Percentiles rank a stretch among this genome's conserved stretches.
Conservation (phyloP, 192 early-diverging fungal species). For the Backusella mclennaniae region DNA sequence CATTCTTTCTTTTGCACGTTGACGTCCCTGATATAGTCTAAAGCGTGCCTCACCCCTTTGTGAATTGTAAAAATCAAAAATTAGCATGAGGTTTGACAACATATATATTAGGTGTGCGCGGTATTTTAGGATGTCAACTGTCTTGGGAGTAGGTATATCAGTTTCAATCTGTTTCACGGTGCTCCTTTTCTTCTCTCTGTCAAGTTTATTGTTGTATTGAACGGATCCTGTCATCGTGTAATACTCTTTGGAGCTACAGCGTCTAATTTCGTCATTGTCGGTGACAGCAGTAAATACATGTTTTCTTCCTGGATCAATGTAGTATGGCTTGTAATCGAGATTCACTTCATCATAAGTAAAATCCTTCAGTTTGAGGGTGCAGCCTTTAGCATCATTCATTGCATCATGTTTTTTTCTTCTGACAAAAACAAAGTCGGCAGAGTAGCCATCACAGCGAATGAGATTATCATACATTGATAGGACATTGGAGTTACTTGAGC, state of each 20-base stretch:
- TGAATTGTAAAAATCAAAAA: not conserved
- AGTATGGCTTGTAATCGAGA: not conserved
- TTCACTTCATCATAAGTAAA: not conserved
- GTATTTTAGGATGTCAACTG: not conserved
- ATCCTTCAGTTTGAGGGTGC: not conserved
- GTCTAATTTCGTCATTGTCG: not conserved
- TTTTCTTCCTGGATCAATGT: not conserved
- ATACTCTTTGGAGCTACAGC: not conserved
- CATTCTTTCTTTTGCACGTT: not conserved
- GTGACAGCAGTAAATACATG: not conserved
- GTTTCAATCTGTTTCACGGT: not conserved
- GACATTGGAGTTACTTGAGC: not conserved
- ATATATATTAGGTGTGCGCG: not conserved
- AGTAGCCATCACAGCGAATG: not conserved
- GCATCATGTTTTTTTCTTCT: not conserved
- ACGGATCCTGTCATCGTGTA: not conserved
- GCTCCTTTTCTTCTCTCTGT: not conserved
- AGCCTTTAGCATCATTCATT: not conserved
- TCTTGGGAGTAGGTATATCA: not conserved
- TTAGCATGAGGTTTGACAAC: not conserved
- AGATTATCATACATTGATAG: not conserved
- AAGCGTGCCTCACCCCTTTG: not conserved
- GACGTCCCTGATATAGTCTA: not conserved
- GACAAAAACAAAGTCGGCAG: not conserved
- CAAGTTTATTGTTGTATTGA: not conserved